Percentiles rank a stretch among this genome's conserved stretches.
These are phyloP conservation scores for Ehretia macrophylla DNA, from an alignment of 257 asterid species.

Conservation along the genomic window DNA sequence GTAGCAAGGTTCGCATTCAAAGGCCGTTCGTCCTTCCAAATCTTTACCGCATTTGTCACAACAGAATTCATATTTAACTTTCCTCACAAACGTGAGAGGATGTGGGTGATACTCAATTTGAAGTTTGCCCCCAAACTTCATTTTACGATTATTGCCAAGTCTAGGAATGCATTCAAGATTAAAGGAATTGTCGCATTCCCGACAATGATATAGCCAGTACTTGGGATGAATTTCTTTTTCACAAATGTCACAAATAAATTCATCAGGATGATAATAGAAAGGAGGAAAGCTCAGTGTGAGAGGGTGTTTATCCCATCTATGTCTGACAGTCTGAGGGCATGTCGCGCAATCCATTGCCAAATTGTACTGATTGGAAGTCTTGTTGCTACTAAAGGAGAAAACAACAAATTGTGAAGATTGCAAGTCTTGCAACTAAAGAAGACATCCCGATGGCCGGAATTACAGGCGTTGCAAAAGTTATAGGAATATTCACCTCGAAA, in stretches of 20 bases:
- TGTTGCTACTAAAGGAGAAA: background rate
- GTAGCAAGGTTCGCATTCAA: no score
- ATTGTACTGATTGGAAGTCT: no score
- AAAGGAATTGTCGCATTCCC: background rate
- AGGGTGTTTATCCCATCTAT: constrained; percentile 12
- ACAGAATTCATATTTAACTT: no score
- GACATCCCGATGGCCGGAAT: background rate
- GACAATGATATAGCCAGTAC: background rate
- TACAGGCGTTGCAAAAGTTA: background rate
- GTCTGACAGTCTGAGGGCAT: background rate
- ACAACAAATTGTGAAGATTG: background rate
- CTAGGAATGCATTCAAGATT: no score
- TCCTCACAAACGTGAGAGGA: no score
- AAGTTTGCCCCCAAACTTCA: background rate
- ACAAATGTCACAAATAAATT: background rate
- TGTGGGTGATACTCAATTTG: no score
- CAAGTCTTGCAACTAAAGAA: background rate
- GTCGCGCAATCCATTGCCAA: background rate
- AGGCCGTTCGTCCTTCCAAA: no score
- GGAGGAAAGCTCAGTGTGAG: background rate
- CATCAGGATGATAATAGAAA: background rate
- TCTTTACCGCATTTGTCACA: no score
- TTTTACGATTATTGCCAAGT: no score
- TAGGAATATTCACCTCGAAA: background rate
- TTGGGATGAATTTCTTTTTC: background rate